A percentile compares a stretch with the other conserved stretches of the same genome.
Conservation (phyloP, 257 asterid genomes). For the Buddleja alternifolia region DNA sequence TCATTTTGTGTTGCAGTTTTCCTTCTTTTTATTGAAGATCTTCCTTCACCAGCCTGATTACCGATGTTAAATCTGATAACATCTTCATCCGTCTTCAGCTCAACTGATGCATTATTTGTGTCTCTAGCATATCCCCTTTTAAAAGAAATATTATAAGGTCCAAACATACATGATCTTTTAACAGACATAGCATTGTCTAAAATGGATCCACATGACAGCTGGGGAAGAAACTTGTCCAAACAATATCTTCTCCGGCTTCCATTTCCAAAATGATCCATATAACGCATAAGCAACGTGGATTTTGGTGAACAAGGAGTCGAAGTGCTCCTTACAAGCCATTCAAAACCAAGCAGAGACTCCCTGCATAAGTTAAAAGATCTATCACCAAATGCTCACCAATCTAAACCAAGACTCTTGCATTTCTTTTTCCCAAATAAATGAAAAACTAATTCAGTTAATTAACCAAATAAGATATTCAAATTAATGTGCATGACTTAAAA, state of each 20-base stretch:
- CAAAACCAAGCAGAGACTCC: slow-evolving; percentile 32
- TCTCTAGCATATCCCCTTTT: slow-evolving; percentile 42
- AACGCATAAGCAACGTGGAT: slow-evolving; percentile 17
- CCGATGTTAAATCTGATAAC: slow-evolving; percentile 74
- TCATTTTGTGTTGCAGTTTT: slow-evolving; percentile 36
- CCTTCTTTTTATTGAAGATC: slow-evolving; percentile 38
- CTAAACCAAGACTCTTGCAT: not conserved
- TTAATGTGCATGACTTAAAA: not conserved
- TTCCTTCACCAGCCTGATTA: slow-evolving; percentile 31
- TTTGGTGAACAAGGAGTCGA: slow-evolving; percentile 14
- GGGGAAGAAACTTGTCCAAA: slow-evolving; percentile 34
- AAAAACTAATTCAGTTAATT: not conserved
- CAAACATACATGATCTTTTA: slow-evolving; percentile 18
- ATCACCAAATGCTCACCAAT: slow-evolving; percentile 18
- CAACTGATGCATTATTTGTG: slow-evolving; percentile 51
- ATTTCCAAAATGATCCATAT: slow-evolving; percentile 24
- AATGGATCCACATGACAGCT: slow-evolving; percentile 26
- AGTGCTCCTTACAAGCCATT: slow-evolving; percentile 28
- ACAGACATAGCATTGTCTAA: slow-evolving; percentile 27
- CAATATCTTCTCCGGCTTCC: slow-evolving; percentile 23
- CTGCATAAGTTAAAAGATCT: slow-evolving; percentile 38
- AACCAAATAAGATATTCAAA: not conserved
- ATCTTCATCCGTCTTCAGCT: slow-evolving; percentile 62
- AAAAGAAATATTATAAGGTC: slow-evolving; percentile 31
- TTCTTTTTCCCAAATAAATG: not conserved